These are phyloP conservation scores for Proliferodiscus dingleyae DNA, from an alignment of 2,329 filamentous ascomycete genomes.

Conservation along the genomic window DNA sequence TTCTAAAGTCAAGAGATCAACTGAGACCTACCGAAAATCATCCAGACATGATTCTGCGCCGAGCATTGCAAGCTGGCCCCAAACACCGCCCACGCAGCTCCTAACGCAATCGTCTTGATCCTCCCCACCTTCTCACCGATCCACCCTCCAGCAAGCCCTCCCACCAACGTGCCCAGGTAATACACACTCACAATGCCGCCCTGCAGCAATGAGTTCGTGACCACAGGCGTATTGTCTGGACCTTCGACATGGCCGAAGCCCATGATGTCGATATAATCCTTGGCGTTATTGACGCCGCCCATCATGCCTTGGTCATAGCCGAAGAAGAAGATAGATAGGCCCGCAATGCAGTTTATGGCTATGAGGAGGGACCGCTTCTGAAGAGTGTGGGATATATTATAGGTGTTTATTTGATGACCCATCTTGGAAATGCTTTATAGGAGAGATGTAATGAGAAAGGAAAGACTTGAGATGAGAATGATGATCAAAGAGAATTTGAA, in stretches of 20 bases:
- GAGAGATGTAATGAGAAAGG: no score
- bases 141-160: constrained; percentile 58
- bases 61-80: constrained; percentile 62
- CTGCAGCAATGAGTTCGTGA: constrained; percentile 56
- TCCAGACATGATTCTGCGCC: constrained; percentile 62
- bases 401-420: constrained; percentile 23
- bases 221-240: constrained; percentile 44
- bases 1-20: background rate
- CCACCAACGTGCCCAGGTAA: constrained; percentile 59
- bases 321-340: constrained; percentile 49
- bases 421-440: no score
- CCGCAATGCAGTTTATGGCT: constrained; percentile 59
- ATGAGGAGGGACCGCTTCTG: constrained; percentile 53
- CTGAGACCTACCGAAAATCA: constrained; percentile 61
- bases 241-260: constrained; percentile 55
- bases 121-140: constrained; percentile 58
- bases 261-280: constrained; percentile 61
- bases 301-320: constrained; percentile 41
- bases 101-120: constrained; percentile 58
- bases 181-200: constrained; percentile 55
- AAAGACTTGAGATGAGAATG: no score
- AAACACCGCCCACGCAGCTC: constrained; percentile 51
- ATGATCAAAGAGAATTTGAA: no score
- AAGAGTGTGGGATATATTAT: constrained; percentile 47
- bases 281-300: constrained; percentile 63